phyloP scores from a whole-genome alignment of 2,329 filamentous ascomycete genomes.

The Fusarium keratoplasticum region DNA sequence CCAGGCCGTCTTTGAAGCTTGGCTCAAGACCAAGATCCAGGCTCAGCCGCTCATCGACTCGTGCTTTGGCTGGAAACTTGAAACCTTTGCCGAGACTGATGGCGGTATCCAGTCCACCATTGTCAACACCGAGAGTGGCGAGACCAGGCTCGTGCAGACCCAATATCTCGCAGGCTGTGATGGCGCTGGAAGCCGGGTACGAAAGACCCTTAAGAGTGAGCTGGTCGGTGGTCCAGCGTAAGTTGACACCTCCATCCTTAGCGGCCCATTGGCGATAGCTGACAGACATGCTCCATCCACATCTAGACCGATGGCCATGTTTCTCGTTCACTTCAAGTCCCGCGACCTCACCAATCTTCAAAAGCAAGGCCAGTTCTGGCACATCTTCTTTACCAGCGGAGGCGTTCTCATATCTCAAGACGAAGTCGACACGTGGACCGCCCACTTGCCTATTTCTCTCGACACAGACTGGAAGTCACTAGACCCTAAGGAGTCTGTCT shows the following conservation, averaged over 20 bases:
- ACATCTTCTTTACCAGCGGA: background rate
- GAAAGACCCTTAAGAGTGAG: background rate
- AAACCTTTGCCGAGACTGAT: background rate
- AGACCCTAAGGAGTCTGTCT: constrained; percentile 8
- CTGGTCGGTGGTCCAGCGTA: background rate
- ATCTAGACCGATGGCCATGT: background rate
- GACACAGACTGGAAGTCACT: background rate
- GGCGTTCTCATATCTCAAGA: background rate
- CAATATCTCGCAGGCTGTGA: background rate
- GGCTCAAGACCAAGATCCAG: background rate
- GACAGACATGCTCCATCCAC: background rate
- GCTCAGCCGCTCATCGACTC: background rate
- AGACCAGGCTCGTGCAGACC: background rate
- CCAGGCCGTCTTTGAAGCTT: background rate
- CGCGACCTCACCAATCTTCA: background rate
- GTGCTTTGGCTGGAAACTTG: background rate
- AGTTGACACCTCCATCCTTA: background rate
- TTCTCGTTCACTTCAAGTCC: background rate
- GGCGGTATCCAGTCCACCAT: background rate
- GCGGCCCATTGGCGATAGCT: background rate
- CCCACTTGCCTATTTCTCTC: background rate
- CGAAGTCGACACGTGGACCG: background rate
- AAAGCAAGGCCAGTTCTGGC: background rate
- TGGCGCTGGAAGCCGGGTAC: background rate
- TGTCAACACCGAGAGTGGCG: background rate